Percentiles rank a stretch among this genome's conserved stretches.
Evolutionary conservation across 2,329 filamentous ascomycete genomes (phyloP).

Genomic region (Elsinoe batatas): DNA sequence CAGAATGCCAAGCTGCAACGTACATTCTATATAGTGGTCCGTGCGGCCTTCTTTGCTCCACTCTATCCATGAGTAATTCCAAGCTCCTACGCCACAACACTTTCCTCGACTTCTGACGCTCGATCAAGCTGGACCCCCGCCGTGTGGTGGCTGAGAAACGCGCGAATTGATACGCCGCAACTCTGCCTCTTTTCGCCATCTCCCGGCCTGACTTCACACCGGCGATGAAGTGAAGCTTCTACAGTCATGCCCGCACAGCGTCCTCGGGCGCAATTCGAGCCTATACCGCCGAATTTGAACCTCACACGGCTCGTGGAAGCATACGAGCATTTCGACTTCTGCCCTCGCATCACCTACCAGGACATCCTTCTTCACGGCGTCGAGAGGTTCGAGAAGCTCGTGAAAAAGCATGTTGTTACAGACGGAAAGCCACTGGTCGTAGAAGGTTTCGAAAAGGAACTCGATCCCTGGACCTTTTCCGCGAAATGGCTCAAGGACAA

Average conservation of each 20-base stretch:
- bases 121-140: no score
- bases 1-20: not conserved
- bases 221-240: constrained; percentile 1
- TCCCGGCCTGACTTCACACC: not conserved
- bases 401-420: constrained; percentile 71
- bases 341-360: constrained; percentile 65
- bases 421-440: constrained; percentile 84
- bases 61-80: not conserved
- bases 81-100: no score
- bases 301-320: constrained; percentile 64
- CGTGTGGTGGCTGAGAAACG: no score
- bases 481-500: constrained; percentile 69
- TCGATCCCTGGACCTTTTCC: constrained; percentile 72
- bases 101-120: no score
- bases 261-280: constrained; percentile 82
- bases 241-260: constrained; percentile 64
- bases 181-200: not conserved
- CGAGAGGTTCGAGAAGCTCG: constrained; percentile 74
- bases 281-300: constrained; percentile 77
- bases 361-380: constrained; percentile 69
- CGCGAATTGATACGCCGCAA: no score
- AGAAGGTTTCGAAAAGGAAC: constrained; percentile 68
- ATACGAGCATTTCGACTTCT: constrained; percentile 79
- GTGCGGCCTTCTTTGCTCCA: not conserved
- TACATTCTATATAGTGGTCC: not conserved